Evolutionary conservation across 108 stramenopile species (phyloP).

Genomic region (Cyclotella baltica): DNA sequence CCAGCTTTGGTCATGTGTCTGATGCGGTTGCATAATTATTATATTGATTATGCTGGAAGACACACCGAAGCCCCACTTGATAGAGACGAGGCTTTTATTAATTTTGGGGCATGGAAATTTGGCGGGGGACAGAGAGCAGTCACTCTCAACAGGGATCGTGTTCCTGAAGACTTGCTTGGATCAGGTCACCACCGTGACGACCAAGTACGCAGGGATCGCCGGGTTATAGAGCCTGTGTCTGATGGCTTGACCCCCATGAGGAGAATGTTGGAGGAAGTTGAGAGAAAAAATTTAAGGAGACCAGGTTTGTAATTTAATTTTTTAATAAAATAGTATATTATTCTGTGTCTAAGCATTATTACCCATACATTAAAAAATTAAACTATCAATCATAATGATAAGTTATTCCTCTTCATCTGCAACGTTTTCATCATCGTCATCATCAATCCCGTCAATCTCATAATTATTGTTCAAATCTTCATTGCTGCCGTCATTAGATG

Average conservation of each 20-base stretch:
- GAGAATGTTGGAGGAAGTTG: neutral
- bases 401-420: too few species aligned
- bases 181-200: neutral
- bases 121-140: neutral
- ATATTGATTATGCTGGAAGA: constrained; percentile 1
- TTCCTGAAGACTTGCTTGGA: neutral
- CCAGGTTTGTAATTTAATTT: too few species aligned
- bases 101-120: neutral
- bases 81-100: neutral
- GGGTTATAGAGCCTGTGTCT: neutral
- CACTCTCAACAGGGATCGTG: neutral
- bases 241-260: neutral
- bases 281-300: neutral
- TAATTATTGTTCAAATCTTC: too few species aligned
- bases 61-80: neutral
- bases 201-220: neutral
- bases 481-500: too few species aligned
- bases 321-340: too few species aligned
- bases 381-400: too few species aligned
- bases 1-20: neutral
- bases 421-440: too few species aligned
- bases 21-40: constrained; percentile 25
- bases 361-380: too few species aligned
- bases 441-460: too few species aligned
- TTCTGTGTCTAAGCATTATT: too few species aligned